Conservation (phyloP, 2,329 filamentous ascomycete species). For the Coniosporium tulheliwenetii region DNA sequence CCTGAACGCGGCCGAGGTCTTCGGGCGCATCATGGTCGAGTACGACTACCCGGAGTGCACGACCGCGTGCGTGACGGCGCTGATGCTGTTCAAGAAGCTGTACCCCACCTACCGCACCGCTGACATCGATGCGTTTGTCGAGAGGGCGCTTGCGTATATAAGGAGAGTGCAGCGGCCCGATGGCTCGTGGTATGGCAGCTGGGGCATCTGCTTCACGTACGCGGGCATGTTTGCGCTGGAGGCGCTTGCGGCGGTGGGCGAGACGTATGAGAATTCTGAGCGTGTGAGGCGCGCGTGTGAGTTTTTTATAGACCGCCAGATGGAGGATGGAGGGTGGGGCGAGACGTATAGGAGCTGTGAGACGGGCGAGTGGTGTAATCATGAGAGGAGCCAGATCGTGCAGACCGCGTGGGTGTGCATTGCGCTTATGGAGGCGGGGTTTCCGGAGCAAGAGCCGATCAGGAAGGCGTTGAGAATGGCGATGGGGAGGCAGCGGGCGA, state of each 20-base stretch:
- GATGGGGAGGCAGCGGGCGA: constrained; percentile 68
- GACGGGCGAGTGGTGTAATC: constrained; percentile 57
- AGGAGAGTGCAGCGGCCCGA: constrained; percentile 61
- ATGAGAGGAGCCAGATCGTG: constrained; percentile 73
- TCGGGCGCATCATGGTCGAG: constrained; percentile 94
- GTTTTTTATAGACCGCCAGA: constrained; percentile 74
- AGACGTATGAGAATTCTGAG: constrained; percentile 61
- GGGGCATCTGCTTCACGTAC: constrained; percentile 98
- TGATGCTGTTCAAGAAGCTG: constrained; percentile 65
- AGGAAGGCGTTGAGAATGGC: constrained; percentile 63
- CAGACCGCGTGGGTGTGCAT: constrained; percentile 88
- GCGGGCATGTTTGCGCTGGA: constrained; percentile 93
- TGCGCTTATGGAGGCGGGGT: constrained; percentile 66
- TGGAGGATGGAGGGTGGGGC: constrained; percentile 86
- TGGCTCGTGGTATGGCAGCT: constrained; percentile 94
- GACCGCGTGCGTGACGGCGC: constrained; percentile 77
- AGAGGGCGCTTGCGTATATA: constrained; percentile 66
- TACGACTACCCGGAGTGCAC: constrained; percentile 98
- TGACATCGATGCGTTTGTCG: constrained; percentile 62
- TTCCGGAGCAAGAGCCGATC: constrained; percentile 58
- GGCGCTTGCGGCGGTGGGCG: constrained; percentile 64
- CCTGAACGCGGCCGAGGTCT: constrained; percentile 92
- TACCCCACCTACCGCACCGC: constrained; percentile 65
- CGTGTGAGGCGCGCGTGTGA: constrained; percentile 62
- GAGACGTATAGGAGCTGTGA: constrained; percentile 86